These are phyloP conservation scores for Alternaria alternata DNA, from an alignment of 2,329 filamentous ascomycete genomes.

Conservation along the genomic window DNA sequence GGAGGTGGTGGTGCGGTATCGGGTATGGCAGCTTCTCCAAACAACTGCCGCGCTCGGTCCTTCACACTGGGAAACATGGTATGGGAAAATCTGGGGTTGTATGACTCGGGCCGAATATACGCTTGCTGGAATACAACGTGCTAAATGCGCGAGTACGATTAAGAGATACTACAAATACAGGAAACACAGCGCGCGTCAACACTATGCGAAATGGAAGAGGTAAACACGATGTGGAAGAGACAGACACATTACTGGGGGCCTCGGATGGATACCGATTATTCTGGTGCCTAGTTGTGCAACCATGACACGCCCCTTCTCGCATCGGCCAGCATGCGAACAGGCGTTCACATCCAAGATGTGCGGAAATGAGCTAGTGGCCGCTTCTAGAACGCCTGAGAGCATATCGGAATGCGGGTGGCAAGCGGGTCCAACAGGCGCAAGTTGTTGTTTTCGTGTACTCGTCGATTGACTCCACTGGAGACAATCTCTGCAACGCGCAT, in stretches of 20 bases:
- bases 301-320: constrained; percentile 22
- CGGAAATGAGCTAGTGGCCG: constrained; percentile 27
- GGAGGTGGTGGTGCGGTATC: constrained; percentile 13
- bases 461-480: constrained; percentile 1
- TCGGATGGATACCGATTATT: constrained; percentile 15
- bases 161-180: constrained; percentile 2
- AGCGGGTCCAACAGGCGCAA: constrained; percentile 5
- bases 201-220: constrained; percentile 5
- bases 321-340: constrained; percentile 29
- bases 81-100: constrained; percentile 3
- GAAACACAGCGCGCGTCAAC: constrained; percentile 4
- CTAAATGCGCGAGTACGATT: constrained; percentile 3
- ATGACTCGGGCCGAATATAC: constrained; percentile 5
- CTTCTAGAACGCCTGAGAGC: constrained; percentile 21
- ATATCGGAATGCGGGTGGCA: constrained; percentile 11
- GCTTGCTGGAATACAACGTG: not conserved
- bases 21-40: constrained; percentile 12
- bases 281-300: constrained; percentile 15
- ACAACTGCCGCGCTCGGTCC: constrained; percentile 25
- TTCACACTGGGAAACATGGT: constrained; percentile 34
- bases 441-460: constrained; percentile 1
- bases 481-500: not conserved
- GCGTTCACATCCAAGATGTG: constrained; percentile 15
- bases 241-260: constrained; percentile 14
- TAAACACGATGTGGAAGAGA: constrained; percentile 12